Evolutionary conservation across 345 rosid species (phyloP).

Genomic region (Rhodamnia argentea): DNA sequence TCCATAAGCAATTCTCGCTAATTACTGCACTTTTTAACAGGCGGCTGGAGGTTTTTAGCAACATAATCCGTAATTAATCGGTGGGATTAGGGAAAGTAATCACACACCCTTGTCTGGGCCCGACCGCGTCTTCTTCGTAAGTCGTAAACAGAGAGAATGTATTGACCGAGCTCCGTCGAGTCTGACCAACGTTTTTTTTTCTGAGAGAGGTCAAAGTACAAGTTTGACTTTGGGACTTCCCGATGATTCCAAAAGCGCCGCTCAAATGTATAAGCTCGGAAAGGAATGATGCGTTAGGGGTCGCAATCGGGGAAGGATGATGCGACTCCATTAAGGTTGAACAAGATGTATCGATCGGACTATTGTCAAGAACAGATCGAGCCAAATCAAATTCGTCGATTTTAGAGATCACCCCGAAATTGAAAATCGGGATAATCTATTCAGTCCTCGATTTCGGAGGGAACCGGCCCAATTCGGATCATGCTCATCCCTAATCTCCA

Average conservation of each 20-base stretch:
- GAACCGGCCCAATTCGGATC: accelerated
- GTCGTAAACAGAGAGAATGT: not conserved
- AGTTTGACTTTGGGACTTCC: not conserved
- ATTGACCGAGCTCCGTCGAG: not conserved
- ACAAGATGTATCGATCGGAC: too few relatives aligned
- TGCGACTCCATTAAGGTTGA: not conserved
- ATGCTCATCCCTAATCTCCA: not conserved
- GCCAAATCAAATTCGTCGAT: too few relatives aligned
- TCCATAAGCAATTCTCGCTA: not conserved
- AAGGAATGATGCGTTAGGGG: not conserved
- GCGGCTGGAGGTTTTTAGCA: not conserved
- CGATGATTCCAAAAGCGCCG: not conserved
- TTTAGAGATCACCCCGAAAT: too few relatives aligned
- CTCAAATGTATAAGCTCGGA: not conserved
- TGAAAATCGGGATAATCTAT: accelerated
- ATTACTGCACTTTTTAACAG: too few relatives aligned
- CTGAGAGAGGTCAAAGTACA: not conserved
- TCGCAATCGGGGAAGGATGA: not conserved
- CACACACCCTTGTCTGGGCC: not conserved
- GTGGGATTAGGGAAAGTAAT: not conserved
- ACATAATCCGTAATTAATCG: not conserved
- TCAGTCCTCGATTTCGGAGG: too few relatives aligned
- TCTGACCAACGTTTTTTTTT: not conserved
- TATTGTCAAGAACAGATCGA: too few relatives aligned
- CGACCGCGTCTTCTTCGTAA: not conserved